Conservation (phyloP, 1,284 basidiomycete species). For the Marasmius tenuissimus region DNA sequence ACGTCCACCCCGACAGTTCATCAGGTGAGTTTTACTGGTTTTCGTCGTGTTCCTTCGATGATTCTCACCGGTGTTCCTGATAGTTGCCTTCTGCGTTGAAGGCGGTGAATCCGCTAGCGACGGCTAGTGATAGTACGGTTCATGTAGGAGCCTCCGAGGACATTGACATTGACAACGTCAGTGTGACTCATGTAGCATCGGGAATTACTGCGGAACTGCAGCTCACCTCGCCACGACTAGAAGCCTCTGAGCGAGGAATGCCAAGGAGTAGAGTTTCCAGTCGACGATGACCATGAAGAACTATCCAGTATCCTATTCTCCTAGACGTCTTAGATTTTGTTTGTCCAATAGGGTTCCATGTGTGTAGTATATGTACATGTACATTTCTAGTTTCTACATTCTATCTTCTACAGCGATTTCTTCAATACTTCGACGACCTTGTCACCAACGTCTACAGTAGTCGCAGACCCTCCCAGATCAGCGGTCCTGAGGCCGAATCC, state of each 20-base stretch:
- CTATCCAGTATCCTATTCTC: not conserved
- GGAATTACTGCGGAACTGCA: not conserved
- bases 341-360: not conserved
- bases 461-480: conserved; percentile 83
- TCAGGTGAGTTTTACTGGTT: not conserved
- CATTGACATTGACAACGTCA: not conserved
- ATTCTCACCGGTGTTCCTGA: too few species aligned
- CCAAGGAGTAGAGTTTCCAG: not conserved
- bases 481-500: conserved; percentile 83
- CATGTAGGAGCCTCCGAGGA: not conserved
- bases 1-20: not conserved
- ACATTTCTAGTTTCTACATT: not conserved
- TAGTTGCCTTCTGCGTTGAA: too few species aligned
- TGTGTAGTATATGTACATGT: not conserved
- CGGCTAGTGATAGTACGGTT: too few species aligned
- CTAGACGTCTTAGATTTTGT: not conserved
- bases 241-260: not conserved
- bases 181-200: not conserved
- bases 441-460: conserved; percentile 83
- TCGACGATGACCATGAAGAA: not conserved
- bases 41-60: not conserved
- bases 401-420: conserved; percentile 47
- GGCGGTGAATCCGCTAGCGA: not conserved
- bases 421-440: conserved; percentile 80
- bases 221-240: not conserved